Conservation (phyloP, 2,329 filamentous ascomycete species). For the Sordariomycetes sp. region DNA sequence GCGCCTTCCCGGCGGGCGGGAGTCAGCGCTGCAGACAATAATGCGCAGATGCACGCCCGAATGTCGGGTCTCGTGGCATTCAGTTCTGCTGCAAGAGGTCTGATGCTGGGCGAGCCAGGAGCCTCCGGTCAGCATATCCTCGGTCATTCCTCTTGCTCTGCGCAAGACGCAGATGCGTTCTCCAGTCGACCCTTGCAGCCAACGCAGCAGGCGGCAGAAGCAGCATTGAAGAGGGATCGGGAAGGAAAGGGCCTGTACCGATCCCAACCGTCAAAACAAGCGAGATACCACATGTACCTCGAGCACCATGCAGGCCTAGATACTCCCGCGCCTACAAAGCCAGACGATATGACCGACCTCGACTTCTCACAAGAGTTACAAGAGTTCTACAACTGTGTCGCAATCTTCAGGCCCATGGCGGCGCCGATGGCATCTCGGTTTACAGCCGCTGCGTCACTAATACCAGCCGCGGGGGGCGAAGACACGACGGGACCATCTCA, state of each 20-base stretch:
- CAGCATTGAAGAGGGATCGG: conserved; percentile 51
- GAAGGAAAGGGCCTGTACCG: conserved; percentile 67
- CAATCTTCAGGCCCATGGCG: conserved; percentile 81
- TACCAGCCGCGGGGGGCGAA: conserved; percentile 12
- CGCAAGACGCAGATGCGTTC: background rate
- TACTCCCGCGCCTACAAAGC: conserved; percentile 27
- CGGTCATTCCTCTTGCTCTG: conserved; percentile 41
- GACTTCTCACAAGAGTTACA: conserved; percentile 66
- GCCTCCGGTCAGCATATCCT: conserved; percentile 92
- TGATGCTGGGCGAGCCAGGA: conserved; percentile 52
- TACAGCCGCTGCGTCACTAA: conserved; percentile 50
- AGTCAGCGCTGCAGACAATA: conserved; percentile 16
- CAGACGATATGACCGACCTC: conserved; percentile 31
- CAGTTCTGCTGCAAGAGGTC: background rate
- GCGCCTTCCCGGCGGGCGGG: conserved; percentile 58
- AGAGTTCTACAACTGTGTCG: conserved; percentile 55
- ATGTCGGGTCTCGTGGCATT: background rate
- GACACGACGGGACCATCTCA: background rate
- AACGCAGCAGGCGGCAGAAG: conserved; percentile 52
- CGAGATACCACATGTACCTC: conserved; percentile 72
- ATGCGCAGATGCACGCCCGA: background rate
- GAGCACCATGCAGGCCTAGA: conserved; percentile 31
- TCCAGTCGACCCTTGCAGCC: conserved; percentile 21
- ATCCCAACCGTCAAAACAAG: conserved; percentile 66
- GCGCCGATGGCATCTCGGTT: conserved; percentile 91